phyloP scores from a whole-genome alignment of 2,329 filamentous ascomycete species.

The Neofusicoccum laricinum region DNA sequence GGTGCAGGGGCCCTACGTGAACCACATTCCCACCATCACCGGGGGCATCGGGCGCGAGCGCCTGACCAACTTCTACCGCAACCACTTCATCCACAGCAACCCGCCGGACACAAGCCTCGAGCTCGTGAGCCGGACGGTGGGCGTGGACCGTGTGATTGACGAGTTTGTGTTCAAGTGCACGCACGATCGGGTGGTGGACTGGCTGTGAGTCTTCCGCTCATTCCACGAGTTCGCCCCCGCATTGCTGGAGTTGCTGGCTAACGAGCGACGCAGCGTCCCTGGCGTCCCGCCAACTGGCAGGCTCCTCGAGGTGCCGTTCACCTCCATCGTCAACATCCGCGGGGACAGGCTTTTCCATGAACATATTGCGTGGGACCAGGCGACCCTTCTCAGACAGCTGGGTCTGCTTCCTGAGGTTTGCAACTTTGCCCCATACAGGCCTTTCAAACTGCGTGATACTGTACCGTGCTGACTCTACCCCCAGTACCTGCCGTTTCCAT shows the following conservation, averaged over 20 bases:
- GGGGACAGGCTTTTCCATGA: conserved; percentile 68
- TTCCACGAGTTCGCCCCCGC: conserved; percentile 25
- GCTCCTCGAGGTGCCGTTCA: conserved; percentile 56
- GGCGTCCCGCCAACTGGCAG: conserved; percentile 31
- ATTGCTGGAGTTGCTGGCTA: neutral
- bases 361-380: conserved; percentile 70
- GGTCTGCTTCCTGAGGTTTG: conserved; percentile 56
- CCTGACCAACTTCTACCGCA: conserved; percentile 65
- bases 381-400: conserved; percentile 58
- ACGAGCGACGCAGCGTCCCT: conserved; percentile 22
- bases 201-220: conserved; percentile 54
- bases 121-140: conserved; percentile 68
- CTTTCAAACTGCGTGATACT: neutral
- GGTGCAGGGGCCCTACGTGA: conserved; percentile 76
- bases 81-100: conserved; percentile 75
- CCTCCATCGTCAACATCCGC: conserved; percentile 63
- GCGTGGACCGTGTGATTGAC: conserved; percentile 62
- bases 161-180: conserved; percentile 33
- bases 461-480: neutral
- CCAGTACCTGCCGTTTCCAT: conserved; percentile 60
- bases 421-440: neutral
- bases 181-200: conserved; percentile 26
- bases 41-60: conserved; percentile 66
- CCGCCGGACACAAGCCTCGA: conserved; percentile 65
- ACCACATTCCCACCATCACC: conserved; percentile 67